Conservation (phyloP, 2,329 filamentous ascomycete genomes). For the Cladophialophora immunda region DNA sequence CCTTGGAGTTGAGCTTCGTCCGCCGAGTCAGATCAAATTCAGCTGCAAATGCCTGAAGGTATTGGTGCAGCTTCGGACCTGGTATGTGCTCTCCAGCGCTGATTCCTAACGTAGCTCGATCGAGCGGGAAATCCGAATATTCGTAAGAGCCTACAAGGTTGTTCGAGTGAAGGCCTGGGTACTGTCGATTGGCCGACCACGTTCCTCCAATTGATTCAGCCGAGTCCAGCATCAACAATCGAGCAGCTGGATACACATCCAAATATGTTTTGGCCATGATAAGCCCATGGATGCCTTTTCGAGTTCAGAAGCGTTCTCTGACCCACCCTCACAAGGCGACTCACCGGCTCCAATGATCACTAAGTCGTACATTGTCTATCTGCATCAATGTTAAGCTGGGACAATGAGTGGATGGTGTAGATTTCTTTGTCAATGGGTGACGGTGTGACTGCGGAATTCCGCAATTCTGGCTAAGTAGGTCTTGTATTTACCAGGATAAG, state of each 20-base stretch:
- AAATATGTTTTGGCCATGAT: slow-evolving; percentile 69
- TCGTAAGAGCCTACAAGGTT: slow-evolving; percentile 77
- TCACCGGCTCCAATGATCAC: slow-evolving; percentile 28
- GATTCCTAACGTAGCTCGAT: slow-evolving; percentile 49
- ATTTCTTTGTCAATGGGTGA: background rate
- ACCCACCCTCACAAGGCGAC: slow-evolving; percentile 60
- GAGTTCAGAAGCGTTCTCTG: slow-evolving; percentile 76
- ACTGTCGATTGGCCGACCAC: slow-evolving; percentile 72
- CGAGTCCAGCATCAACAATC: slow-evolving; percentile 66
- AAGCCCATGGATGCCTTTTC: slow-evolving; percentile 68
- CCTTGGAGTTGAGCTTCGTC: slow-evolving; percentile 62
- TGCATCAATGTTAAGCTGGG: background rate
- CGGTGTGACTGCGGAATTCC: background rate
- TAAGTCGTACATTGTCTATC: slow-evolving; percentile 11
- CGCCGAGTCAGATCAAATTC: slow-evolving; percentile 59
- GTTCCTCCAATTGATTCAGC: slow-evolving; percentile 69
- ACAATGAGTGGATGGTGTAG: background rate
- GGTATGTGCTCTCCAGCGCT: slow-evolving; percentile 66
- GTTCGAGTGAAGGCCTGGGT: slow-evolving; percentile 75
- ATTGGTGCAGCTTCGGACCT: slow-evolving; percentile 62
- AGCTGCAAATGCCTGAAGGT: slow-evolving; percentile 64
- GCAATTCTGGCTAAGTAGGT: background rate
- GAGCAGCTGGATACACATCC: slow-evolving; percentile 64
- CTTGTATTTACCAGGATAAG: background rate
- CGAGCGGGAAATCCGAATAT: slow-evolving; percentile 77